Evolutionary conservation across 139 green algal species (phyloP), one percentile per base, ranked within the genome.

Genomic region (Ettlia oleoabundans): DNA sequence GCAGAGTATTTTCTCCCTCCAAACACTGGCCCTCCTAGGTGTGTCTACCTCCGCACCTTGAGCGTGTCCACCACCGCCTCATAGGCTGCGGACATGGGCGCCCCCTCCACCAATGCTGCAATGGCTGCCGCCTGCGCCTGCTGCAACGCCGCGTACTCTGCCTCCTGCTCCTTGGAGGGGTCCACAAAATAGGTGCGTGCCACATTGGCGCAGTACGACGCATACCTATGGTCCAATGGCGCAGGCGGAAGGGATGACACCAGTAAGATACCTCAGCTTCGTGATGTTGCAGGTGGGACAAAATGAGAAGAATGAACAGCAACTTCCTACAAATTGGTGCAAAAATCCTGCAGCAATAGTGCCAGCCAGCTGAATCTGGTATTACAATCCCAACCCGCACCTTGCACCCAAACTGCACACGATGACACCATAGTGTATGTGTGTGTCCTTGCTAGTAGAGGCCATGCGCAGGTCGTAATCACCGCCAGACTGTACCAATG

Each of bases 201-300:
- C 55, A 99, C 75, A 76, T 98, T 99, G 74, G 96, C 90, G 86
- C 97, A 99, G 91, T 99, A 99, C 52, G 86, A 93, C 35, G 81
- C 85, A 90, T 99, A 99, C 42, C 84, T 88, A 64, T 19, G 13
- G 41, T 40, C 28, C 22, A 22, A 35, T 6, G 41, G 51, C 19
- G 40, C 26, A 33, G 67, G 67, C 35, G 19, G 13, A 35, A 35
- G 13, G 4, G 35, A 21, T 43, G n/a, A n/a, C n/a, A n/a, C n/a
- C n/a, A n/a, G n/a, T n/a, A n/a, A n/a, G n/a, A n/a, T n/a, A n/a
- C n/a, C n/a, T n/a, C n/a, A n/a, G n/a, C n/a, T n/a, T n/a, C n/a
- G n/a, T n/a, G n/a, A n/a, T n/a, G n/a, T n/a, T n/a, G n/a, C n/a
- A n/a, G n/a, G n/a, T n/a, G n/a, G n/a, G n/a, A n/a, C n/a, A n/a